Conservation (phyloP, 768 basidiomycete genomes). For the Atractiella rhizophila region DNA sequence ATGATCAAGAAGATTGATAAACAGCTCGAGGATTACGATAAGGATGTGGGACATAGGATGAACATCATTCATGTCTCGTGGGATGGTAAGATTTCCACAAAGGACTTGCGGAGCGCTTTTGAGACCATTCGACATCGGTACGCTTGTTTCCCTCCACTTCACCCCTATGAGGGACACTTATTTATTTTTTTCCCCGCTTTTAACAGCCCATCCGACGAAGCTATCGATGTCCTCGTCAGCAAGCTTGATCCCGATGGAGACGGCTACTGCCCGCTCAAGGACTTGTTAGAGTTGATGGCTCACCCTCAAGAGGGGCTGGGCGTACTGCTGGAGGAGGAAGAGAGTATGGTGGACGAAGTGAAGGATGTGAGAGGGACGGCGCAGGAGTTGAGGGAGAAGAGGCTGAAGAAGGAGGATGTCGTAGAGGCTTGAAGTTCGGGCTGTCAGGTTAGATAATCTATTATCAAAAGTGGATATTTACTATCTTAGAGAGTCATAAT, state of each 20-base stretch:
- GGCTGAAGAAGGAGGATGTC: slow-evolving; percentile 79
- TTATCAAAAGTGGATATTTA: too few relatives aligned
- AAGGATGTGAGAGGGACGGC: slow-evolving; percentile 32
- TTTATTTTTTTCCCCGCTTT: neutral
- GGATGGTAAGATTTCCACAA: slow-evolving; percentile 55
- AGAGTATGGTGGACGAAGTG: slow-evolving; percentile 56
- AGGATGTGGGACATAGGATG: slow-evolving; percentile 32
- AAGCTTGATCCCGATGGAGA: slow-evolving; percentile 92
- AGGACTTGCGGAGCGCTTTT: slow-evolving; percentile 70
- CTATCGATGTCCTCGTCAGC: slow-evolving; percentile 59
- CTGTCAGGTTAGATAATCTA: too few relatives aligned
- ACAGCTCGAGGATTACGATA: slow-evolving; percentile 77
- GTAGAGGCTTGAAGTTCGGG: slow-evolving; percentile 28
- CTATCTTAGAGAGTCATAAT: too few relatives aligned
- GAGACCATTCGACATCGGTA: slow-evolving; percentile 66
- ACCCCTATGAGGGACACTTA: neutral
- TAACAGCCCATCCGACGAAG: slow-evolving; percentile 49
- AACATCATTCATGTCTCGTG: slow-evolving; percentile 23
- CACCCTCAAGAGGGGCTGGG: too few relatives aligned
- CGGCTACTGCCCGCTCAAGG: slow-evolving; percentile 81
- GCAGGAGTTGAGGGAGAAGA: slow-evolving; percentile 11
- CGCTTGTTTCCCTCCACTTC: too few relatives aligned
- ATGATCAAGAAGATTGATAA: slow-evolving; percentile 90
- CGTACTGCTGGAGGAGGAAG: slow-evolving; percentile 54
- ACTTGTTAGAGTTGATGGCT: too few relatives aligned